A percentile compares a stretch with the other conserved stretches of the same genome.
Conservation (phyloP, 192 early-diverging fungal species). For the Piromyces sp. region DNA sequence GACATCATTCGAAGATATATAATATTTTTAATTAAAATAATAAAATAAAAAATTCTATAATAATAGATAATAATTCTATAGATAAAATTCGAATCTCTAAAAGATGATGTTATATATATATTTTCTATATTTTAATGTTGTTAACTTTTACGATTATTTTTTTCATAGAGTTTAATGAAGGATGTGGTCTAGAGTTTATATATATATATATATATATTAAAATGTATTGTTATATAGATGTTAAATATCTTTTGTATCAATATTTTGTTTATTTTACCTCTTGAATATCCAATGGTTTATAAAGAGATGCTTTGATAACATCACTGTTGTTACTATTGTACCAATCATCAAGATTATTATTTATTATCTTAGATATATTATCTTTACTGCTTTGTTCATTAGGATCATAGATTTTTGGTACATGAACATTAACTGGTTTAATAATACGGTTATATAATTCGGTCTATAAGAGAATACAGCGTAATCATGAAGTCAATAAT, state of each 20-base stretch:
- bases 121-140: not conserved
- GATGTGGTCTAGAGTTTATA: not conserved
- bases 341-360: not conserved
- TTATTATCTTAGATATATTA: not conserved
- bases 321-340: not conserved
- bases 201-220: no score
- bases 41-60: no score
- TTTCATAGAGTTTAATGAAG: not conserved
- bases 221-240: no score
- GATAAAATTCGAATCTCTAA: no score
- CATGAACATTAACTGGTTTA: not conserved
- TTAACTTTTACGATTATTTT: not conserved
- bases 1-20: no score
- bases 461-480: no score
- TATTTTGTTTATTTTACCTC: not conserved
- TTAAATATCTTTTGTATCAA: no score
- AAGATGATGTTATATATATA: no score
- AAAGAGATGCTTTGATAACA: not conserved
- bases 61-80: no score
- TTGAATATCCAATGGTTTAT: not conserved
- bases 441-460: not conserved
- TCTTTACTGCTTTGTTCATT: not conserved
- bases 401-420: not conserved
- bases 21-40: no score
- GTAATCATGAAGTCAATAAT: no score